Evolutionary conservation across 208 protist genomes (phyloP), one percentile per base, ranked within the genome.

Genomic region (Crithidia bombi): DNA sequence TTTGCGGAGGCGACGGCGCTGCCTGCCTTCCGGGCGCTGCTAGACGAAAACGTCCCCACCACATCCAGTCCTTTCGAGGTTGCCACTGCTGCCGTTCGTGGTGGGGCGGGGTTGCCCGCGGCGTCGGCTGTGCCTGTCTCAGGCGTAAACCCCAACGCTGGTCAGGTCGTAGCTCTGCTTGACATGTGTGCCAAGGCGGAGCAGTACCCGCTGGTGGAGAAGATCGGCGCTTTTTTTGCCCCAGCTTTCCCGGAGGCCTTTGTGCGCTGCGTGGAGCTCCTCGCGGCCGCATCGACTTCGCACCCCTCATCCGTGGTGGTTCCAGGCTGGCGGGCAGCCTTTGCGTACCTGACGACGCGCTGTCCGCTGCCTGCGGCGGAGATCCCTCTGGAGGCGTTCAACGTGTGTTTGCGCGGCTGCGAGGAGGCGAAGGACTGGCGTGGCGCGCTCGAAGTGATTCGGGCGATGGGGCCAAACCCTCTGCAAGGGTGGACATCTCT

Each of bases 401-500:
- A 94, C 64, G 85, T 75, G 15, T 82, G 78, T 43, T 55, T 96
- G 33, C 25, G 78, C 30, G 81, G 77, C 12, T 96, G 89, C 65
- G 87, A 92, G 67, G 66, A 39, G n/a, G 65, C 56, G 28, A 65
- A 75, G 68, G 86, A 96, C 69, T 94, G 87, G 88, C 70, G 70
- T 19, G 82, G 79, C 17, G 85, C 87, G 15, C 65, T 96, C 57
- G 19, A 56, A 15, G 64, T 94, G 57, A 58, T 96, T 33, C 85
- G 83, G 21, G 64, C 70, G 5, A 96, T 96, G 91, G 91, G 91
- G 5, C 81, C 86, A 11, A 96, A 90, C 68, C 73, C 81, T 3
- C 50, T 94, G n/a, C 78, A 88, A 55, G 71, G 59, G 17, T 83
- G 78, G 81, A 28, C 14, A 0, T 32, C 61, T 15, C 32, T 61